Conservation (phyloP, 2,329 filamentous ascomycete species). For the Apiospora phragmitis region DNA sequence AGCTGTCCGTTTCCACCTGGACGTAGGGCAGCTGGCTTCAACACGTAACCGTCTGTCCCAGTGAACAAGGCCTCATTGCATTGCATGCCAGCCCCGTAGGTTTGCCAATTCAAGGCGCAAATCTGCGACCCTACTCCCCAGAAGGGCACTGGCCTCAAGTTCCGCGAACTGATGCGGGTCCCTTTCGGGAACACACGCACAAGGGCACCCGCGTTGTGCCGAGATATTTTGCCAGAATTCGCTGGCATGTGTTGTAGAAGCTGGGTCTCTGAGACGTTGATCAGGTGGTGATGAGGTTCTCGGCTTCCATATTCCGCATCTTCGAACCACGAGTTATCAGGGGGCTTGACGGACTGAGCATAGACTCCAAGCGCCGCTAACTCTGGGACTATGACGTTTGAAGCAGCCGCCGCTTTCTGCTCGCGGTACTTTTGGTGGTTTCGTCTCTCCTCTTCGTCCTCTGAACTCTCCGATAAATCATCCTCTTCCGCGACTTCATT, state of each 20-base stretch:
- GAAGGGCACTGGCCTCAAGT: constrained; percentile 62
- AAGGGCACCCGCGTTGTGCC: constrained; percentile 64
- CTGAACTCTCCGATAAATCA: constrained; percentile 32
- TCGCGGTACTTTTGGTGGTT: constrained; percentile 55
- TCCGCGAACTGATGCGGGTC: constrained; percentile 66
- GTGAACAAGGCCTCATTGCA: constrained; percentile 68
- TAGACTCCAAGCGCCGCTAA: constrained; percentile 67
- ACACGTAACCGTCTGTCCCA: constrained; percentile 64
- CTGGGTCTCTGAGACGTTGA: constrained; percentile 67
- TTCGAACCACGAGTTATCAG: constrained; percentile 66
- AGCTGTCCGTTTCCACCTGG: constrained; percentile 53
- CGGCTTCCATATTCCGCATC: constrained; percentile 35
- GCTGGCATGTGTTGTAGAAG: constrained; percentile 53
- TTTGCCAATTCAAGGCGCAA: constrained; percentile 71
- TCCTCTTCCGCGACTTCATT: constrained; percentile 46
- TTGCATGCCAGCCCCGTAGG: constrained; percentile 65
- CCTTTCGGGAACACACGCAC: constrained; percentile 73
- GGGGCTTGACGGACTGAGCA: constrained; percentile 68
- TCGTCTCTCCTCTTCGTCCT: constrained; percentile 42
- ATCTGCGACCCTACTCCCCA: constrained; percentile 70
- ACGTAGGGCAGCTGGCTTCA: constrained; percentile 63
- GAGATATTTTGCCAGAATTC: constrained; percentile 48
- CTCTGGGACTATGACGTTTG: constrained; percentile 60
- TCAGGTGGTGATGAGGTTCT: constrained; percentile 35
- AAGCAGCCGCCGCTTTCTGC: constrained; percentile 36